Evolutionary conservation across 371 early-diverging fungal species (phyloP), one percentile per base, ranked within the genome.

Genomic region (Choanephora cucurbitarum): DNA sequence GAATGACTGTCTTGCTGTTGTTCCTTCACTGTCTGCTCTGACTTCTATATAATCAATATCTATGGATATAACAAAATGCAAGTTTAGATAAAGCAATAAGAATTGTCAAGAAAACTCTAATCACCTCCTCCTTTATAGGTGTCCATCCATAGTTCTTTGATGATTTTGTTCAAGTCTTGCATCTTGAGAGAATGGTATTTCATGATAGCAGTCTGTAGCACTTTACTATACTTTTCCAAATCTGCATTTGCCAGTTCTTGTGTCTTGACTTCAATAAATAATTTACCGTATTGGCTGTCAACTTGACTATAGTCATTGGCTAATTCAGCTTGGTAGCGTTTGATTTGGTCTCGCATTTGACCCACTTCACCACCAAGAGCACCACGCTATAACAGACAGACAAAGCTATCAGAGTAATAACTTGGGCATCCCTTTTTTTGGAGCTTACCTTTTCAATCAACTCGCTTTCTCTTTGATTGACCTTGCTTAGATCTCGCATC

Each of bases 11-110:
- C 83, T 88, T 40, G 79, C 71, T 13, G 83, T 66, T 39, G 58
- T 21, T 2, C 77, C 78, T 54, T 96, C 98, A 34, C 80, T 75
- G 60, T 98, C 96, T 0, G 96, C 89, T 10, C 92, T 89, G 42
- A 98, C 94, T 70, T 94, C 95, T 19, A 99, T 96, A 19, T 91
- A 87, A 60, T 98, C 98, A 62, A 99, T 98, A 64, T 99, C 99
- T 85, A 64, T n/a, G n/a, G n/a, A n/a, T n/a, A n/a, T 13, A 32
- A 14, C 13, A 8, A 33, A 45, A 8, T 15, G 7, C 47, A 21
- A 57, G 32, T 43, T 48, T 48, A 34, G 1, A 47, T 31, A n/a
- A n/a, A n/a, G n/a, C 15, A 9, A 2, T 50, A 51, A 4, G 10
- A 33, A 1, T 59, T 0, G 1, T 2, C 37, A 6, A 1, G 14